Base-by-base conservation (phyloP, 108 stramenopile genomes). In the Cylindrotheca closterium region DNA sequence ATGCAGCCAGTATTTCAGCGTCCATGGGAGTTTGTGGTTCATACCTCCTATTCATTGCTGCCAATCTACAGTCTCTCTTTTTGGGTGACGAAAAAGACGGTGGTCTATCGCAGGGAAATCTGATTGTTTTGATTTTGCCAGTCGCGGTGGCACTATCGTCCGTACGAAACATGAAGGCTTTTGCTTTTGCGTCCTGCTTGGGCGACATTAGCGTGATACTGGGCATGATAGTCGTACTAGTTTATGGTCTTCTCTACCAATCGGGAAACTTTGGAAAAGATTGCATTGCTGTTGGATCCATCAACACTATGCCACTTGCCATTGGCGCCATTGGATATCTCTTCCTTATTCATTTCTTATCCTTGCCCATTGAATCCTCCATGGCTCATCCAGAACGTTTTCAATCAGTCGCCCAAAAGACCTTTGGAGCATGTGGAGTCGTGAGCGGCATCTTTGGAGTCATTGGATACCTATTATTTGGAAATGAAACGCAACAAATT, bases 21-120 rank as follows among this genome's bases (percentile, higher is more conserved):
- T 74, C 73, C 1, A 50, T 74, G n/a, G 73, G 73, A 15, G 73
- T 74, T 8, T 74, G 73, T 49, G 67, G 73, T 0, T 60, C 54
- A 24, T 74, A 74, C 47, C 47, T 74, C 27, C 65, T 74, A 4
- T 74, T 74, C 23, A 67, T 74, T 53, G 73, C 67, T 27, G 60
- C 51, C 31, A 68, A 63, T 50, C 29, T 74, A 17, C 58, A 48
- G 28, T 56, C 60, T 1, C 29, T 74, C 22, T 32, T 57, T 51
- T 8, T 3, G n/a, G 12, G 2, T 2, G 8, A 19, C 1, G 33
- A 24, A 37, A 34, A 27, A 57, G 34, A 8, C 24, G n/a, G n/a
- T 2, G 33, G 18, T n/a, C 18, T 62, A 0, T 65, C 53, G 4
- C 53, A 61, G 22, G 29, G 26, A 17, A 25, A n/a, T 4, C 29